Conservation (phyloP, 176 grass and related monocot species). For the Phragmites australis region DNA sequence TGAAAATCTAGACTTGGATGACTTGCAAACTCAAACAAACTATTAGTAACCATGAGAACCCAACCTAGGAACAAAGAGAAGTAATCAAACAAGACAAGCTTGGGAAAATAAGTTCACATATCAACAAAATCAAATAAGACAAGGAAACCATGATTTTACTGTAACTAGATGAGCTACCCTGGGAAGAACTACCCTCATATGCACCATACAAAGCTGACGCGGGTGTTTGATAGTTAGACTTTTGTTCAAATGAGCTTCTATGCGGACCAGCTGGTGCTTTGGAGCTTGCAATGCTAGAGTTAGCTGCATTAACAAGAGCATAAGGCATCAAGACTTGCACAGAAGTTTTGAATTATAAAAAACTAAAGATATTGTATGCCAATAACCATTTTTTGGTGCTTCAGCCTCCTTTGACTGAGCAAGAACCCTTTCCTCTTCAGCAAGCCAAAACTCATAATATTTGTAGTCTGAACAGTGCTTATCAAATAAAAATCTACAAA, state of each 20-base stretch:
- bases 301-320: constrained; percentile 38
- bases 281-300: constrained; percentile 49
- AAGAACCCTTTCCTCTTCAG: constrained; percentile 75
- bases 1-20: not conserved
- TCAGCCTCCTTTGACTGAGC: constrained; percentile 60
- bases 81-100: not conserved
- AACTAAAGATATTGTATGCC: not conserved
- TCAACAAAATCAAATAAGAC: not conserved
- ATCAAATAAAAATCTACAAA: constrained; percentile 94
- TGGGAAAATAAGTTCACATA: no score
- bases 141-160: constrained; percentile 44
- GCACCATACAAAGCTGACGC: constrained; percentile 77
- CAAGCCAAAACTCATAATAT: constrained; percentile 79
- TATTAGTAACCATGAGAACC: not conserved
- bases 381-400: constrained; percentile 59
- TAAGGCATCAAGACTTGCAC: constrained; percentile 6
- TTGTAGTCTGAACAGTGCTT: constrained; percentile 81
- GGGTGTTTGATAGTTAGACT: constrained; percentile 77
- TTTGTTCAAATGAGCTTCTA: constrained; percentile 58
- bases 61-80: not conserved
- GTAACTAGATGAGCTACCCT: constrained; percentile 50
- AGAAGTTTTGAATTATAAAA: not conserved
- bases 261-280: constrained; percentile 47
- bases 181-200: constrained; percentile 57
- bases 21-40: constrained; percentile 16